These are phyloP conservation scores for Talaromyces pinophilus DNA, from an alignment of 2,329 filamentous ascomycete genomes.

Conservation along the genomic window DNA sequence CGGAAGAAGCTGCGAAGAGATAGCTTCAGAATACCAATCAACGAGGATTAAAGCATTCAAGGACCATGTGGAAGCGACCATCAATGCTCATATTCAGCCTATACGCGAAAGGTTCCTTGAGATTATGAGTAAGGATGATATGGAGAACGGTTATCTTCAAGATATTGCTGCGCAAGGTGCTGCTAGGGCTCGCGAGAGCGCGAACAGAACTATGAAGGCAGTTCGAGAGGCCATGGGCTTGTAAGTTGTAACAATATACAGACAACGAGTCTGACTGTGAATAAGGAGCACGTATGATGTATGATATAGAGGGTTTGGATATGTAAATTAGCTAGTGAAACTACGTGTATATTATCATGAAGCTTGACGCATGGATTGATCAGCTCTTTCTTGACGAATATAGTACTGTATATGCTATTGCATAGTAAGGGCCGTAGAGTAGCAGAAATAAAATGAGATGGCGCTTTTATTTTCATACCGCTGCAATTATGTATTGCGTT, in stretches of 20 bases:
- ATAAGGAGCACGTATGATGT: constrained; percentile 2
- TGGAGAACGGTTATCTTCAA: constrained; percentile 34
- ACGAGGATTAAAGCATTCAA: constrained; percentile 63
- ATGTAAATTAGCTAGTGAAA: background rate
- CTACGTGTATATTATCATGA: background rate
- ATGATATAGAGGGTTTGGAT: background rate
- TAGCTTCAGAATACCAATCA: constrained; percentile 50
- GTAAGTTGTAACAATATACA: constrained; percentile 29
- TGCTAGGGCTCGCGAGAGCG: constrained; percentile 34
- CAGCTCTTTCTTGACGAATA: constrained; percentile 1
- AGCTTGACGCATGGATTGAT: background rate
- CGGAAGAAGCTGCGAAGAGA: constrained; percentile 42
- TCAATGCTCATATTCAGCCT: constrained; percentile 33
- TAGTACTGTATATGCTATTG: background rate
- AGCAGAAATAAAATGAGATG: background rate
- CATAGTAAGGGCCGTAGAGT: background rate
- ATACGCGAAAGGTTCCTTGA: constrained; percentile 39
- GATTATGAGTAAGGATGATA: constrained; percentile 33
- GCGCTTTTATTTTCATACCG: constrained; percentile 1
- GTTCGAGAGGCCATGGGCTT: constrained; percentile 38
- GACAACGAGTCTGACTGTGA: background rate
- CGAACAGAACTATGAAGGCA: constrained; percentile 35
- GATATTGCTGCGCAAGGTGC: constrained; percentile 36
- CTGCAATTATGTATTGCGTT: background rate
- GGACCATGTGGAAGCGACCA: constrained; percentile 57